Evolutionary conservation across 2,329 filamentous ascomycete genomes (phyloP), one percentile per base, ranked within the genome.

Genomic region (Zymoseptoria ardabiliae): DNA sequence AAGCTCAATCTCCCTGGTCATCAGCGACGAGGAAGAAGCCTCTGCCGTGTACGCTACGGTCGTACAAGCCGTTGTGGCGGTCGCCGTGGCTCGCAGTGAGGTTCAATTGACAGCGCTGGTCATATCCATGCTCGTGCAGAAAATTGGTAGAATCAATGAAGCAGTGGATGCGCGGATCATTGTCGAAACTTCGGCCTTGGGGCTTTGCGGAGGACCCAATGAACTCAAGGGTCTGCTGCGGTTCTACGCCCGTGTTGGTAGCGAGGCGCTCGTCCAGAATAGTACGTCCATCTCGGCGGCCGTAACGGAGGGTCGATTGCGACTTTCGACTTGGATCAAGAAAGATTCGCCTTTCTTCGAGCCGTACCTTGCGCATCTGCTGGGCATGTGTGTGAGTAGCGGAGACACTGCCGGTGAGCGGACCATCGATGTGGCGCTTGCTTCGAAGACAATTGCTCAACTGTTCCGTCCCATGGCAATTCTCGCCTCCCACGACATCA

Each of bases 51-150:
- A 95, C 71, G 85, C 86, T 41, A 95, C 93, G 63, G 88, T 97
- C n/a, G 86, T 97, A n/a, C 87, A 95, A 70, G 91, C 93, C 0
- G 93, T 99, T 62, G 93, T 95, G 59, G 87, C 86, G n/a, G 90
- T 99, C 71, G 91, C 94, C 0, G 84, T 82, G 21, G 86, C 84
- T 59, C 91, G 87, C 71, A 83, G 88, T 53, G 92, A 99, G 69
- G 86, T 91, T 61, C 96, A 97, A 75, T 96, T 99, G 57, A 94
- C 89, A 6, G 92, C 92, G 4, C 79, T 99, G 56, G 93, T 92
- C 2, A 89, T 97, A 68, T 95, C 91, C 0, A 97, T 99, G 86
- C 84, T 99, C 22, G 77, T 96, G n/a, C 94, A 99, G 71, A 97
- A 99, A 74, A 84, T 97, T 59, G 87, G 88, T 61, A 93, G 94